Conservation (phyloP, 108 stramenopile genomes). For the Cyclotella atomus region DNA sequence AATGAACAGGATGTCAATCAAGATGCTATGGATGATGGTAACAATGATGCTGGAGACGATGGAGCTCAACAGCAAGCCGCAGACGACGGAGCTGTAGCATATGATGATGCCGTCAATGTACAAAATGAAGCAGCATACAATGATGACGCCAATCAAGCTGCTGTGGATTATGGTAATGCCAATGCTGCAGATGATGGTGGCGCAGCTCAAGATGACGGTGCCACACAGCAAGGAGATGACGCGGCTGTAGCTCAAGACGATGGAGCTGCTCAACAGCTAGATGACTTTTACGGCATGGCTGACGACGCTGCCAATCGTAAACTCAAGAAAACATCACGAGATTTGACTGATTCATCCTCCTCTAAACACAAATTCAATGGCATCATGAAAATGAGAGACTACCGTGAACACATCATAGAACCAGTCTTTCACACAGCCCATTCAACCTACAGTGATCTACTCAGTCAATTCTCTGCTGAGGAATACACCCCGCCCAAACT, state of each 20-base stretch:
- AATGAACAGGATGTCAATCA: not conserved
- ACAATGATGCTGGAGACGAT: not conserved
- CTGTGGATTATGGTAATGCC: constrained; percentile 9
- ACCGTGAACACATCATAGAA: constrained; percentile 66
- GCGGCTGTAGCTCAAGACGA: not conserved
- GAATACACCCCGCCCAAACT: constrained; percentile 6
- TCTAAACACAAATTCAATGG: constrained; percentile 61
- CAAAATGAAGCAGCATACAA: too few species aligned
- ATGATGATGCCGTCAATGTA: constrained; percentile 12
- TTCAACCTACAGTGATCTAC: constrained; percentile 51
- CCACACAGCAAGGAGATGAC: constrained; percentile 7
- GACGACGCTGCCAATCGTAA: constrained; percentile 31
- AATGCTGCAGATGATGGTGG: constrained; percentile 31
- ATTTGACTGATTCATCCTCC: too few species aligned
- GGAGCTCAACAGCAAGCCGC: constrained; percentile 4
- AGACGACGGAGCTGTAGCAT: constrained; percentile 7
- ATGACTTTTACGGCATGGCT: constrained; percentile 24
- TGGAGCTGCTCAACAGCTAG: constrained; percentile 12
- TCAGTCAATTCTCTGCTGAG: constrained; percentile 33
- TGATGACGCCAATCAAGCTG: constrained; percentile 2
- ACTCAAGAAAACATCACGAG: not conserved
- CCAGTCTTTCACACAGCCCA: constrained; percentile 56
- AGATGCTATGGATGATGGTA: not conserved
- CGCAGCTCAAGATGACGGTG: constrained; percentile 19
- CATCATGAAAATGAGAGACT: constrained; percentile 79